Percentiles rank a stretch among this genome's conserved stretches.
Evolutionary conservation across 2,329 filamentous ascomycete genomes (phyloP).

Genomic region (Fusarium transvaalense): DNA sequence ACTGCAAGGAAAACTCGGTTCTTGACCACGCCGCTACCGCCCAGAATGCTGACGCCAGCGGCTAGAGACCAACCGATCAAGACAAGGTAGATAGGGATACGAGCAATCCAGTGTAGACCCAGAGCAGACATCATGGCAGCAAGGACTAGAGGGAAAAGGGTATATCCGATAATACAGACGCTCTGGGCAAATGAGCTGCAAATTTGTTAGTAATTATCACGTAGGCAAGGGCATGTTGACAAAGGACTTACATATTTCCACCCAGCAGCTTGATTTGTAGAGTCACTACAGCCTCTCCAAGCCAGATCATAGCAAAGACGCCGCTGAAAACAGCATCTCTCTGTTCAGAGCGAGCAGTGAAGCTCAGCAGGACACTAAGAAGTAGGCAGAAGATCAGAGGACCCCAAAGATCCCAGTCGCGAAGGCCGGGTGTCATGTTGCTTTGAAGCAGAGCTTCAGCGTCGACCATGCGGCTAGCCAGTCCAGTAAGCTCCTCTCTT

Average conservation of each 20-base stretch:
- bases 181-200: slow-evolving; percentile 95
- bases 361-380: slow-evolving; percentile 87
- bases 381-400: slow-evolving; percentile 94
- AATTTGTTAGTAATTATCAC: slow-evolving; percentile 38
- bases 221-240: background rate
- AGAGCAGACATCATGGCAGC: slow-evolving; percentile 90
- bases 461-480: slow-evolving; percentile 73
- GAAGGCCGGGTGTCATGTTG: slow-evolving; percentile 87
- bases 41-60: slow-evolving; percentile 94
- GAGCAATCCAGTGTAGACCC: slow-evolving; percentile 79
- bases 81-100: slow-evolving; percentile 91
- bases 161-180: slow-evolving; percentile 98
- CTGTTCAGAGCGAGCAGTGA: slow-evolving; percentile 83
- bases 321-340: slow-evolving; percentile 92
- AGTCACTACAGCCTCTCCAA: slow-evolving; percentile 97
- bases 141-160: slow-evolving; percentile 94
- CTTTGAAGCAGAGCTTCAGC: slow-evolving; percentile 72
- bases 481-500: slow-evolving; percentile 70
- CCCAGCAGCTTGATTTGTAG: slow-evolving; percentile 96
- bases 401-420: slow-evolving; percentile 99
- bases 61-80: slow-evolving; percentile 94
- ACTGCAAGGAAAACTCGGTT: slow-evolving; percentile 95
- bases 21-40: slow-evolving; percentile 94
- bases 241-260: slow-evolving; percentile 87
- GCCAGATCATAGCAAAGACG: slow-evolving; percentile 96